Evolutionary conservation across 768 basidiomycete genomes (phyloP), one percentile per base, ranked within the genome.

Genomic region (Suillus paluster): DNA sequence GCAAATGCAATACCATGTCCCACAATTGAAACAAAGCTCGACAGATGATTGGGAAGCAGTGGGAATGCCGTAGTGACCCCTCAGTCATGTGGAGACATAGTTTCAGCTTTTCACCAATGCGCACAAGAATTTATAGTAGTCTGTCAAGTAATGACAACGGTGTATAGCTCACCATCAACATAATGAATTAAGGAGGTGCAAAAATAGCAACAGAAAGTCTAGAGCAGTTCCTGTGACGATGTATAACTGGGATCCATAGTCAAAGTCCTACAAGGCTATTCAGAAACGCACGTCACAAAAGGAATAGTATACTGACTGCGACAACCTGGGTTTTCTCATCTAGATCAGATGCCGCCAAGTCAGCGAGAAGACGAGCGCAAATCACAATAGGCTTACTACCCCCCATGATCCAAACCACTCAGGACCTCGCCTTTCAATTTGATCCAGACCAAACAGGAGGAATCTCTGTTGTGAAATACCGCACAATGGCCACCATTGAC

Each of bases 391-490:
- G 67, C 81, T 66, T 69, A 88, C 87, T 82, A 65, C 86, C 83
- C 14, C n/a, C 80, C 80, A 65, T 89, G 86, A 64, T 86, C 84
- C 66, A 90, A 69, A 34, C 84, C 88, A 71, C 84, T 86, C 15
- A 87, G 78, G 25, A 88, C 72, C 3, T 74, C 75, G 12, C 80
- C 83, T 59, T 80, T 84, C 69, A 76, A 77, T 69, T 77, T 81
- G 67, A 90, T 86, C 88, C 89, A 90, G 36, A 86, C 82, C 42
- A 89, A 73, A 33, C 85, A 76, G 70, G 81, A 86, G n/a, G 80
- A 81, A 19, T 86, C 84, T 21, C 80, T 73, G 33, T 69, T 75
- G 30, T 88, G 89, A 66, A 84, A 89, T 60, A 90, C 67, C 25
- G 89, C 81, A 9, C 79, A 79, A 64, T 83, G 82, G 15, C 83